These are phyloP conservation scores for Penicillium bialowiezense DNA, from an alignment of 495 filamentous ascomycete species.

Conservation along the genomic window DNA sequence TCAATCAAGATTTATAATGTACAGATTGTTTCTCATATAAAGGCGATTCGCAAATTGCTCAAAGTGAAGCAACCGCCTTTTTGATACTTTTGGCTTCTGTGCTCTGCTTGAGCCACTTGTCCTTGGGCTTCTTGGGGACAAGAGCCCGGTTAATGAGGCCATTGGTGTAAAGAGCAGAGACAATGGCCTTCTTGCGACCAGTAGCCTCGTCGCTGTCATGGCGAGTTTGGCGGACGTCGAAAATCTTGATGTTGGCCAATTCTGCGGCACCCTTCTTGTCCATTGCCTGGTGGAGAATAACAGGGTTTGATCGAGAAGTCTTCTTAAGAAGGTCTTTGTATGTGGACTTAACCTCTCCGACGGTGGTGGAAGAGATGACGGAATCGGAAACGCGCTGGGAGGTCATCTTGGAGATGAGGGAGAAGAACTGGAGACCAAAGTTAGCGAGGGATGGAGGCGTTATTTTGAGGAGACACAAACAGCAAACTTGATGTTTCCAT, in stretches of 20 bases:
- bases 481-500: slow-evolving; percentile 66
- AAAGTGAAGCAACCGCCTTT: not conserved
- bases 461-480: slow-evolving; percentile 46
- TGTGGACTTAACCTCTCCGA: slow-evolving; percentile 48
- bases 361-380: slow-evolving; percentile 52
- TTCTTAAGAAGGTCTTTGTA: slow-evolving; percentile 15
- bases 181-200: slow-evolving; percentile 83
- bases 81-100: no score
- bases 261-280: slow-evolving; percentile 34
- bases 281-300: slow-evolving; percentile 36
- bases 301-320: slow-evolving; percentile 19
- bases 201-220: slow-evolving; percentile 70
- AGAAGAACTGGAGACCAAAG: slow-evolving; percentile 56
- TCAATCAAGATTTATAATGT: slow-evolving; percentile 25
- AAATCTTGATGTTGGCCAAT: slow-evolving; percentile 70
- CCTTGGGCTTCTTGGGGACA: not conserved
- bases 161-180: slow-evolving; percentile 63
- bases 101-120: not conserved
- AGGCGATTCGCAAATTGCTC: slow-evolving; percentile 14
- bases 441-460: slow-evolving; percentile 10
- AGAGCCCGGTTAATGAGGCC: slow-evolving; percentile 39
- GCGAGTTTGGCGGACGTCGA: slow-evolving; percentile 55
- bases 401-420: slow-evolving; percentile 74
- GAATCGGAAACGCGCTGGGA: slow-evolving; percentile 71
- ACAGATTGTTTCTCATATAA: slow-evolving; percentile 23